These are phyloP conservation scores for Mitragyna speciosa DNA, from an alignment of 257 asterid genomes.

Conservation along the genomic window DNA sequence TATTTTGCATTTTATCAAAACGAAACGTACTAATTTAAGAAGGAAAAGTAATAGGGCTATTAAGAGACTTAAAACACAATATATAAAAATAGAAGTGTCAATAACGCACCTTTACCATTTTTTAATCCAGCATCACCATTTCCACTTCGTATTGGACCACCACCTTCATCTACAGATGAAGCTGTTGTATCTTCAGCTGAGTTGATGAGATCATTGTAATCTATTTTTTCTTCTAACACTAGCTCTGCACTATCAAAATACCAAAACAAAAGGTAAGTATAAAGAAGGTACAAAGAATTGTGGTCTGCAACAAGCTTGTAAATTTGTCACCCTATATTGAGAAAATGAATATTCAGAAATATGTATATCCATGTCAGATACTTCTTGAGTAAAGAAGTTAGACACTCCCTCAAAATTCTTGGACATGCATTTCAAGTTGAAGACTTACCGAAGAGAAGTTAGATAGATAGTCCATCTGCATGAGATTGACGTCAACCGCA, in stretches of 20 bases:
- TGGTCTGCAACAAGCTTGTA: background rate
- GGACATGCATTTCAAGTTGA: too few species aligned
- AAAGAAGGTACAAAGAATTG: background rate
- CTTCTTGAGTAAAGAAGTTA: background rate
- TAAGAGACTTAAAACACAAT: too few species aligned
- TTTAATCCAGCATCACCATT: conserved; percentile 33
- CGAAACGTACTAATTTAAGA: background rate
- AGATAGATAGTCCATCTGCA: too few species aligned
- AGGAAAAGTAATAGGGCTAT: background rate
- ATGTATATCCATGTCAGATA: background rate
- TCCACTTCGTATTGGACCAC: conserved; percentile 22
- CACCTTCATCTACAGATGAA: conserved; percentile 33
- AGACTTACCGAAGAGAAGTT: too few species aligned
- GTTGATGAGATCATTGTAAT: conserved; percentile 83
- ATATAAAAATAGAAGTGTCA: background rate
- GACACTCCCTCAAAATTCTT: background rate
- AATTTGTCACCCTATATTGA: background rate
- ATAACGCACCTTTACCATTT: conserved; percentile 36
- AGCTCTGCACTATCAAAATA: conserved; percentile 70
- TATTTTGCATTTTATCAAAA: too few species aligned
- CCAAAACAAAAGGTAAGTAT: conserved; percentile 17
- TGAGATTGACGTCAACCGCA: too few species aligned
- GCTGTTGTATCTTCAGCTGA: conserved; percentile 42
- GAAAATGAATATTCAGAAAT: background rate
- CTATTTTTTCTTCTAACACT: conserved; percentile 69